Base-by-base conservation (phyloP, 208 protist species). In the Trypanosoma conorhini region DNA sequence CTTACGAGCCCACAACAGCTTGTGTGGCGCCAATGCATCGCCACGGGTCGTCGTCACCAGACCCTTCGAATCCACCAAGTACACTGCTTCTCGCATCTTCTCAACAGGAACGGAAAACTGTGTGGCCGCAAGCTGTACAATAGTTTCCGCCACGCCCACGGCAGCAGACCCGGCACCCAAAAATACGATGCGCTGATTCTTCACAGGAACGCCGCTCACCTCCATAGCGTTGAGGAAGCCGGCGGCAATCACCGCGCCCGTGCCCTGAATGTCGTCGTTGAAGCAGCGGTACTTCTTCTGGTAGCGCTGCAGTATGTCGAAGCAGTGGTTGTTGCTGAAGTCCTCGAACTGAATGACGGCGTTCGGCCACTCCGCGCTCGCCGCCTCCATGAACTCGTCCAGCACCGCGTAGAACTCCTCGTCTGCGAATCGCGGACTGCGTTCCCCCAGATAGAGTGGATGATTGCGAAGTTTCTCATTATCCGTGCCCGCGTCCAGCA, bases 231-330 rank as follows among this genome's bases (percentile, higher is more conserved):
- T 97, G 40, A 97, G 66, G 77, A 98, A 97, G 62, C 94, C 94
- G 31, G 92, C 89, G 12, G 91, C 78, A 70, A 98, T 92, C 52
- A 99, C 97, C 31, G 97, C 88, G 19, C 96, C 96, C 35, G 98
- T 99, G 70, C 94, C 97, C 79, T 99, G 97, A 72, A 99, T 98
- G 79, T 99, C 97, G 65, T 99, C 97, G 71, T 99, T 99, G 85
- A 99, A 99, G 79, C 89, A 97, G 38, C 87, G 78, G 44, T 89
- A 82, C 64, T 88, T 77, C n/a, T 93, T 74, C 31, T 86, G 73
- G 78, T 98, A 98, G 30, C 81, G 71, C 42, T 95, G 85, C 5
- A 99, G 82, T 44, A 99, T 87, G 13, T 86, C 79, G 67, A 98
- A 98, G 61, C 88, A 93, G 76, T 98, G 86, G 66, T 91, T 84